A percentile compares a stretch with the other conserved stretches of the same genome.
phyloP scores from a whole-genome alignment of 768 basidiomycete genomes.

The Thelephora aurantiotincta region DNA sequence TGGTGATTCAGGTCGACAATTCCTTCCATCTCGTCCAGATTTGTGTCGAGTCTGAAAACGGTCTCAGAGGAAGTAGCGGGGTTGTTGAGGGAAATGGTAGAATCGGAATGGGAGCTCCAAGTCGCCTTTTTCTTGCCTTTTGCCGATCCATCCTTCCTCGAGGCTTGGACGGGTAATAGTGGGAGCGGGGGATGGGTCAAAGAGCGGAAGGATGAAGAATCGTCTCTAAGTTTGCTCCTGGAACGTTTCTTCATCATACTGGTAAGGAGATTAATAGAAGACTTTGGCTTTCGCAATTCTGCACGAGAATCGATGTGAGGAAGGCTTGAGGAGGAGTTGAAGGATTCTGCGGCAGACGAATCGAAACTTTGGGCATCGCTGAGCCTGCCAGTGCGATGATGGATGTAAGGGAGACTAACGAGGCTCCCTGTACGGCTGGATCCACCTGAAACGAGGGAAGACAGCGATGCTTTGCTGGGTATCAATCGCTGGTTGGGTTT shows the following conservation, averaged over 20 bases:
- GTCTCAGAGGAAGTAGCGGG: conserved; percentile 15
- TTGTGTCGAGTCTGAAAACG: conserved; percentile 43
- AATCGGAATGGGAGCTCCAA: conserved; percentile 16
- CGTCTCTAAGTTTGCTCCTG: conserved; percentile 25
- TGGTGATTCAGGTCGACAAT: conserved; percentile 43
- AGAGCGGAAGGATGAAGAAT: conserved; percentile 20
- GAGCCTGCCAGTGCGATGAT: conserved; percentile 9
- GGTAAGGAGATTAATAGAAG: conserved; percentile 27
- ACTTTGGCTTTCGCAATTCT: conserved; percentile 34
- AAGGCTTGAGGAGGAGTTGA: conserved; percentile 1
- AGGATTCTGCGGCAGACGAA: conserved; percentile 16
- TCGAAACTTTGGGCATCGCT: conserved; percentile 11
- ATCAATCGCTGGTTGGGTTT: conserved; percentile 26
- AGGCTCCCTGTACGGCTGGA: conserved; percentile 18
- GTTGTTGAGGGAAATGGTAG: conserved; percentile 7
- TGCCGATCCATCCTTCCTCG: conserved; percentile 11
- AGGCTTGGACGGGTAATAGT: conserved; percentile 13
- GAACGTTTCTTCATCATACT: conserved; percentile 26
- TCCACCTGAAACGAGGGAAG: conserved; percentile 18
- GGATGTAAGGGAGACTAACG: conserved; percentile 12
- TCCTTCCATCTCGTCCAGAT: conserved; percentile 68
- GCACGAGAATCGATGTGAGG: conserved; percentile 9
- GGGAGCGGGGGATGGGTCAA: conserved; percentile 15
- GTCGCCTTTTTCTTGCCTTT: conserved; percentile 21
- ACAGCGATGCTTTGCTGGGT: conserved; percentile 24